phyloP scores from a whole-genome alignment of 2,329 filamentous ascomycete genomes.

The Colletotrichum eremochloae region DNA sequence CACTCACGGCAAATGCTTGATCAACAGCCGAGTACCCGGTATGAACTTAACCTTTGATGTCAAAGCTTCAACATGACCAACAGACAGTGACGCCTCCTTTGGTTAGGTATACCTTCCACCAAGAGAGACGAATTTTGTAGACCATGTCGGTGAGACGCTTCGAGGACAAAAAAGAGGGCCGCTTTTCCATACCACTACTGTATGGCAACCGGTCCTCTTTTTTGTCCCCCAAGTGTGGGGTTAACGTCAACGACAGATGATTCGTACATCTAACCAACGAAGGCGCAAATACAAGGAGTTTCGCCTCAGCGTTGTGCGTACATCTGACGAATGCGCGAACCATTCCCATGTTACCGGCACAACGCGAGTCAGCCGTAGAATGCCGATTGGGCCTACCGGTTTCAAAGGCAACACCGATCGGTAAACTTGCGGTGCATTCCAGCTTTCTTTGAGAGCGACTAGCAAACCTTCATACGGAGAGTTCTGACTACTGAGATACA shows the following conservation, averaged over 20 bases:
- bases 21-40: not conserved
- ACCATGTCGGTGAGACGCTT: not conserved
- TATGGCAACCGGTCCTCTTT: too few species aligned
- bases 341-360: not conserved
- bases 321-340: not conserved
- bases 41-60: not conserved
- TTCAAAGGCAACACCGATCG: constrained; percentile 24
- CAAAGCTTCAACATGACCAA: not conserved
- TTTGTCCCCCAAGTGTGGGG: too few species aligned
- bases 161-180: too few species aligned
- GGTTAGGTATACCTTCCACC: not conserved
- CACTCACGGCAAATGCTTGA: not conserved
- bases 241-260: not conserved
- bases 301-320: not conserved
- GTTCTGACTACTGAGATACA: too few species aligned
- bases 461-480: constrained; percentile 5
- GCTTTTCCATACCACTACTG: too few species aligned
- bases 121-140: constrained; percentile 1
- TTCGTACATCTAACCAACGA: not conserved
- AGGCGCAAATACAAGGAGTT: too few species aligned
- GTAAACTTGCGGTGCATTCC: not conserved
- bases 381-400: not conserved
- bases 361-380: constrained; percentile 29
- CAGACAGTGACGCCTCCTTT: not conserved
- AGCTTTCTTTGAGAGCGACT: constrained; percentile 8